Evolutionary conservation across 2,329 filamentous ascomycete species (phyloP).

Genomic region (Botryotinia globosa): DNA sequence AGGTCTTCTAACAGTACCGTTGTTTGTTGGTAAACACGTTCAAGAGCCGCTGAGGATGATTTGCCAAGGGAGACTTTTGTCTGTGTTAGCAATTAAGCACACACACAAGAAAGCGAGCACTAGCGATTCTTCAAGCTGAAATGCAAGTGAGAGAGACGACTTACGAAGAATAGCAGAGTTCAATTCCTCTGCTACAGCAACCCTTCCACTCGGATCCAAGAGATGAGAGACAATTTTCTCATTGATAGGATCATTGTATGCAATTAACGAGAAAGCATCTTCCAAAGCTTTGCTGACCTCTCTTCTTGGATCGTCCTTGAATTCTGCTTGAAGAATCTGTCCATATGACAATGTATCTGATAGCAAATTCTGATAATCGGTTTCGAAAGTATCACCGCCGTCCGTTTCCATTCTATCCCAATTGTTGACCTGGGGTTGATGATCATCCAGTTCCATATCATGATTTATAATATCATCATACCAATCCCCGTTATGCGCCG

Average conservation of each 20-base stretch:
- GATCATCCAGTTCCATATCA: constrained; percentile 55
- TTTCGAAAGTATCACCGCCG: constrained; percentile 28
- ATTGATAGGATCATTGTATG: constrained; percentile 77
- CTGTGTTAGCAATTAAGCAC: constrained; percentile 24
- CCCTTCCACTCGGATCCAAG: constrained; percentile 71
- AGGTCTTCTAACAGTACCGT: constrained; percentile 81
- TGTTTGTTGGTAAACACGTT: constrained; percentile 82
- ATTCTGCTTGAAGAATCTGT: constrained; percentile 73
- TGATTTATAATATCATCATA: constrained; percentile 41
- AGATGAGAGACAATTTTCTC: constrained; percentile 73
- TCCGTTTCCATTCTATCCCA: constrained; percentile 56
- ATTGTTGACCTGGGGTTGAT: constrained; percentile 43
- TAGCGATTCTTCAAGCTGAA: background rate
- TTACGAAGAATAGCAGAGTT: constrained; percentile 82
- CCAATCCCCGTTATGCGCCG: constrained; percentile 41
- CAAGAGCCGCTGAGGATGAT: constrained; percentile 79
- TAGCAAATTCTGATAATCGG: constrained; percentile 49
- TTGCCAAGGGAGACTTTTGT: constrained; percentile 79
- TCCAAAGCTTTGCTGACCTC: constrained; percentile 71
- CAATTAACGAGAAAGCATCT: constrained; percentile 85
- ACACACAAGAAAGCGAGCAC: background rate
- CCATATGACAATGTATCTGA: constrained; percentile 75
- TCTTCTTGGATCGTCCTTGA: constrained; percentile 64
- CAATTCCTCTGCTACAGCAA: constrained; percentile 83
- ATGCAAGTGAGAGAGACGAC: constrained; percentile 13